phyloP scores from a whole-genome alignment of 2,329 filamentous ascomycete genomes.

The Aspergillus hiratsukae region DNA sequence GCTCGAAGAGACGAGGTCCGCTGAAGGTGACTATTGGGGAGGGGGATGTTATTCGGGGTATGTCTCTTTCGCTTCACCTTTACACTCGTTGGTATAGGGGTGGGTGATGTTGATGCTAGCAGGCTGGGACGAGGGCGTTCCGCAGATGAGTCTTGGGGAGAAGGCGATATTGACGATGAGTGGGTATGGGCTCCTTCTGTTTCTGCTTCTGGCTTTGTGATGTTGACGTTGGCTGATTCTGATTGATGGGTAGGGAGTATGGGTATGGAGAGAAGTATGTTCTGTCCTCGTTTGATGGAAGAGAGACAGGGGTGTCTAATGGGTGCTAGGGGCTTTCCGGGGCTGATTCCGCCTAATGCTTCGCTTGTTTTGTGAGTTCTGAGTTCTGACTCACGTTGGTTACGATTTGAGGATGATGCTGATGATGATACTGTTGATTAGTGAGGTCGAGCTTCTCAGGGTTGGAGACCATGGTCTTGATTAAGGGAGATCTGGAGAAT shows the following conservation, averaged over 20 bases:
- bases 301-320: not conserved
- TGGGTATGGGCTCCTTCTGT: constrained; percentile 49
- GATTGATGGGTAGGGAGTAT: constrained; percentile 28
- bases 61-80: constrained; percentile 12
- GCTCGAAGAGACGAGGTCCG: constrained; percentile 65
- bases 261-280: constrained; percentile 41
- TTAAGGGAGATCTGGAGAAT: not conserved
- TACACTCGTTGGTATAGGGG: no score
- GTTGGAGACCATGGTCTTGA: not conserved
- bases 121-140: constrained; percentile 81
- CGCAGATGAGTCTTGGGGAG: constrained; percentile 84
- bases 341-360: constrained; percentile 69
- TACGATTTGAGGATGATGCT: not conserved
- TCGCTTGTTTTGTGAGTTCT: constrained; percentile 74
- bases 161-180: constrained; percentile 80
- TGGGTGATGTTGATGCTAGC: not conserved
- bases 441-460: constrained; percentile 7
- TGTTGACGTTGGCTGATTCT: constrained; percentile 1
- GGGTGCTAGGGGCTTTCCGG: constrained; percentile 65
- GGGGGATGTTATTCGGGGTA: constrained; percentile 83
- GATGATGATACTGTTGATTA: constrained; percentile 2
- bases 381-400: not conserved
- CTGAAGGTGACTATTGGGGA: constrained; percentile 76
- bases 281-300: not conserved
- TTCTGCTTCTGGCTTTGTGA: not conserved